Conservation (phyloP, 2,329 filamentous ascomycete genomes). For the Sporothrix inflata region DNA sequence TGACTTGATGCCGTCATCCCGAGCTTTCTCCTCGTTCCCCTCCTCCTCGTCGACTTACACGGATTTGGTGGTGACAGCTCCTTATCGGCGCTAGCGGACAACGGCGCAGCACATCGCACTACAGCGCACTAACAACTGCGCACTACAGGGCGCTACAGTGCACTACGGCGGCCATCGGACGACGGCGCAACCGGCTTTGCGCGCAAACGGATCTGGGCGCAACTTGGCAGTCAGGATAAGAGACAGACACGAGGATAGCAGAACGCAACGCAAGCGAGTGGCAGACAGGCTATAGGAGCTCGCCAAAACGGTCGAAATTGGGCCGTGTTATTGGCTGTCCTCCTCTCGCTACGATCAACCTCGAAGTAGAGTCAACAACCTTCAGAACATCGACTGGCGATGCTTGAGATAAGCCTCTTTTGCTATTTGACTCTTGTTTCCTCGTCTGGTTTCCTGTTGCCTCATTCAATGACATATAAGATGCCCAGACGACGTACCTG, state of each 20-base stretch:
- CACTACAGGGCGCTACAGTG: not conserved
- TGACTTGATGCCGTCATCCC: not conserved
- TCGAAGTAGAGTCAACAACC: not conserved
- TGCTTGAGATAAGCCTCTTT: constrained; percentile 16
- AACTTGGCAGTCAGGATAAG: not conserved
- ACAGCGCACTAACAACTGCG: not conserved
- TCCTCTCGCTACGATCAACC: not conserved
- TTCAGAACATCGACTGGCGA: not conserved
- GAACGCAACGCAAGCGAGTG: not conserved
- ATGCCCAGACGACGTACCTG: not conserved
- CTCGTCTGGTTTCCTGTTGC: too few relatives aligned
- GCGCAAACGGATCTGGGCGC: constrained; percentile 12
- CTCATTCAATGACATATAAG: not conserved
- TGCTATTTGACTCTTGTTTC: not conserved
- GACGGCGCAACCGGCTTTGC: constrained; percentile 6
- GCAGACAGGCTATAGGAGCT: not conserved
- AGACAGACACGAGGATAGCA: not conserved
- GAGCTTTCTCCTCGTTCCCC: not conserved
- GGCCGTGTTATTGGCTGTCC: not conserved
- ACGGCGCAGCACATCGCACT: constrained; percentile 1
- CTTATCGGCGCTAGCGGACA: constrained; percentile 28
- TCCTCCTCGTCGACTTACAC: constrained; percentile 8
- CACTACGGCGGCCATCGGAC: not conserved
- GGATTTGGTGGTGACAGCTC: not conserved
- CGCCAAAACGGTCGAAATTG: not conserved